Evolutionary conservation across 257 asterid genomes (phyloP).

Genomic region (Gynochthodes officinalis): DNA sequence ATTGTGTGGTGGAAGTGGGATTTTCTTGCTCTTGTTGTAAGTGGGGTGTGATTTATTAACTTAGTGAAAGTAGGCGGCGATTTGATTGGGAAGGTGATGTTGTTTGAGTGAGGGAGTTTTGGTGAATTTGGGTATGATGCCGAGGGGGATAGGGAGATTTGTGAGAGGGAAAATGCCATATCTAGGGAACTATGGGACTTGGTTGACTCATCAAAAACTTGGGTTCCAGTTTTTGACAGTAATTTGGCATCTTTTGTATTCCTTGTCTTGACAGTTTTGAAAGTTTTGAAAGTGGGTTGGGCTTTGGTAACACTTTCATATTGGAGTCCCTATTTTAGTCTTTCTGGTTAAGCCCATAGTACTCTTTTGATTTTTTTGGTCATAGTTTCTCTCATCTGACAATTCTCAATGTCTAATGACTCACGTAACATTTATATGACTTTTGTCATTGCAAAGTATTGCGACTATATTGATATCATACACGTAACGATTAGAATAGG

Average conservation of each 20-base stretch:
- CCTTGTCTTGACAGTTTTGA: neutral
- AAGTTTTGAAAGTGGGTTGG: too few relatives aligned
- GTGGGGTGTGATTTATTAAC: neutral
- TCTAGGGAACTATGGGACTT: constrained; percentile 3
- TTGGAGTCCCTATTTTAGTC: too few relatives aligned
- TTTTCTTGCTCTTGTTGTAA: constrained; percentile 12
- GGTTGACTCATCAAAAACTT: neutral
- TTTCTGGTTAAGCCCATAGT: too few relatives aligned
- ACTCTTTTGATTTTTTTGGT: too few relatives aligned
- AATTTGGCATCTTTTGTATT: neutral
- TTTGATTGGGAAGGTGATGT: constrained; percentile 16
- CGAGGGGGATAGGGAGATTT: constrained; percentile 22
- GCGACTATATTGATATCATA: too few relatives aligned
- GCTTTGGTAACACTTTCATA: too few relatives aligned
- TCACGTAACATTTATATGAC: too few relatives aligned
- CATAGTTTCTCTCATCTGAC: too few relatives aligned
- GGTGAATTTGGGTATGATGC: constrained; percentile 16
- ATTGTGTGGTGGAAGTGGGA: constrained; percentile 3
- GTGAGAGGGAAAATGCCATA: constrained; percentile 52
- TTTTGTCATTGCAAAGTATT: too few relatives aligned
- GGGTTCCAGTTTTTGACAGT: neutral
- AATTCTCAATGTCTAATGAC: too few relatives aligned
- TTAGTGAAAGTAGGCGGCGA: constrained; percentile 12
- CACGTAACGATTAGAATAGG: too few relatives aligned
- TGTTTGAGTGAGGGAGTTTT: constrained; percentile 19